Conservation (phyloP, 257 asterid genomes). For the Jaltomata sinuosa region DNA sequence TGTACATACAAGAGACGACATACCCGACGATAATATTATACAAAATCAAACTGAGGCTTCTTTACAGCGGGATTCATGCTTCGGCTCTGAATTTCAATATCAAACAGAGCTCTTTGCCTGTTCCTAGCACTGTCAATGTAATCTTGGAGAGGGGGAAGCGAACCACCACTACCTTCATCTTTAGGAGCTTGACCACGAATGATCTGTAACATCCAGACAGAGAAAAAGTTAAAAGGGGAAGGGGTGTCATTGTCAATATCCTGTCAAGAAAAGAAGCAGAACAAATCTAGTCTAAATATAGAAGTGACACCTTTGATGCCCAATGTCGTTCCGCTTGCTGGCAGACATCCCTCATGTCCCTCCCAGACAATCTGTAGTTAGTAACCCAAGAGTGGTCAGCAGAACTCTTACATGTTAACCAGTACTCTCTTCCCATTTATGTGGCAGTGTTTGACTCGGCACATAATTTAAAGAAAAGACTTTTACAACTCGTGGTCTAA, state of each 20-base stretch:
- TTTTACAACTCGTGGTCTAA: not conserved
- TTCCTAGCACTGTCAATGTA: conserved; percentile 48
- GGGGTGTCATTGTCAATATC: conserved; percentile 6
- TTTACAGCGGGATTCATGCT: conserved; percentile 28
- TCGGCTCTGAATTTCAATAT: conserved; percentile 23
- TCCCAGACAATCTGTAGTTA: conserved; percentile 74
- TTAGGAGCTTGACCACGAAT: conserved; percentile 59
- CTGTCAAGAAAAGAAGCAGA: not conserved
- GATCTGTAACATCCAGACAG: conserved; percentile 25
- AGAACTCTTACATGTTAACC: not conserved
- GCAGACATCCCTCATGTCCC: conserved; percentile 89
- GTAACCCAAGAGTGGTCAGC: not conserved
- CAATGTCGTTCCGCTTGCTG: conserved; percentile 96
- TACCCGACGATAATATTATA: conserved; percentile 15
- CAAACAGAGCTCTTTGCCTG: conserved; percentile 34
- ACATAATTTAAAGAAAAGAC: not conserved
- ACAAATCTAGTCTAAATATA: not conserved
- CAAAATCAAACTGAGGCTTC: conserved; percentile 61
- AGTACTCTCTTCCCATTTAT: not conserved
- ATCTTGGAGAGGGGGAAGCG: conserved; percentile 66
- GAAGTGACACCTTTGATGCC: conserved; percentile 82
- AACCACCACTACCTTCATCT: conserved; percentile 22
- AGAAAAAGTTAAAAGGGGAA: not conserved
- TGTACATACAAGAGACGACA: not conserved
- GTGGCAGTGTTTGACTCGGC: not conserved